Evolutionary conservation across 768 basidiomycete species (phyloP), one percentile per base, ranked within the genome.

Genomic region (Suillus americanus): DNA sequence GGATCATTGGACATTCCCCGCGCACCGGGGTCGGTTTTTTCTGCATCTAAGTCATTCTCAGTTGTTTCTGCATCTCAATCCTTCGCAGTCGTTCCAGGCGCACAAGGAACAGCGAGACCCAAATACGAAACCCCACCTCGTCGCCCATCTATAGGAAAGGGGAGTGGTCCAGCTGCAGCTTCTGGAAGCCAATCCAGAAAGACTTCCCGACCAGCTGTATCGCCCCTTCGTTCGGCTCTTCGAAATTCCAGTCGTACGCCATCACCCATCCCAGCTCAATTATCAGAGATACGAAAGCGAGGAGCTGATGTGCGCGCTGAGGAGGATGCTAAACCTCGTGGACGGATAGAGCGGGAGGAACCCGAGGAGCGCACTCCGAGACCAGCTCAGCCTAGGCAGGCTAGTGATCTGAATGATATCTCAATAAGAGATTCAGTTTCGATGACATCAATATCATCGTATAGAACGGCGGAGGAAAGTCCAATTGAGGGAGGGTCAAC

Each of bases 221-320:
- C 79, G 33, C 89, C 89, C 0, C 70, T 92, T 38, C 80, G 83
- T 62, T 90, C 89, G 62, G 90, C 89, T 28, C 66, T 92, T 75
- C 83, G 84, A 67, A 82, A 83, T 64, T 53, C 80, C 14, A 85
- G 83, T 64, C 74, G 82, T 55, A 81, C 82, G 30, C 82, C 85
- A 10, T 85, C 85, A 28, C 85, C 86, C 9, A 64, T 72, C 57
- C 72, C 71, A 0, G 66, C 37, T 23, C 57, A 50, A 43, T 45
- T 48, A n/a, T 23, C 28, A 50, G 62, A 68, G 4, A 43, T 25
- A 23, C 60, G 50, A 10, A 37, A 41, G 41, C 51, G 43, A 46
- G 28, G 40, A 37, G 51, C n/a, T 25, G 41, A 23, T 41, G 30
- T 41, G 3, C 50, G 25, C 3, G 16, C 9, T 20, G 62, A 64